Base-by-base conservation (phyloP, 768 basidiomycete genomes). In the Rhizopogon sp. region DNA sequence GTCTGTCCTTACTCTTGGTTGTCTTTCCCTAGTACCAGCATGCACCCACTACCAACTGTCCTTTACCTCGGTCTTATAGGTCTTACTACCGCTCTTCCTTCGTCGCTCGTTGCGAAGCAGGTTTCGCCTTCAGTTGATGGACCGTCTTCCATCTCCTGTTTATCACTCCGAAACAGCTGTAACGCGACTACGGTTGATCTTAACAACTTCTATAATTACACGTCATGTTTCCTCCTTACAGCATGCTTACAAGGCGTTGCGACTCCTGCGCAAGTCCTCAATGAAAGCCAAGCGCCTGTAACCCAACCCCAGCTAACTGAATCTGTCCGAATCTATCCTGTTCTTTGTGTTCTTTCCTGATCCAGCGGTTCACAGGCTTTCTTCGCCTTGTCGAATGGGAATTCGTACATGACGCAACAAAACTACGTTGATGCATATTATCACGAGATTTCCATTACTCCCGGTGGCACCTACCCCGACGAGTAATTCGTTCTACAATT, bases 361-460 rank as follows among this genome's bases (percentile, higher is more conserved):
- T 33, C 13, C 29, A 13, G n/a, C 20, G 2, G 8, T 51, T 45
- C 0, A 29, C n/a, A 65, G 62, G 53, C 52, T 11, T 64, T 64
- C 31, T 39, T 54, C 6, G 53, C 57, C 25, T 59, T 65, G 52
- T 60, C 64, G n/a, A 46, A 44, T 13, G 64, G 61, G n/a, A 62
- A 62, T 14, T 2, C 45, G 2, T 57, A 54, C 43, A 65, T 65
- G 62, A 52, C 52, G 4, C 57, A 66, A 42, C 59, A 64, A 22
- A 59, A 61, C 31, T 66, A 64, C 46, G 56, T 64, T 8, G 62
- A 64, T 53, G 43, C 57, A 1, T 64, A 66, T 51, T 66, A 64
- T 33, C 20, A 53, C 13, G 57, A 56, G 11, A 43, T 64, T 52
- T 64, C 62, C 6, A 45, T 53, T 6, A 61, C 64, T 22, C 62